A percentile compares a stretch with the other conserved stretches of the same genome.
Evolutionary conservation across 257 asterid species (phyloP).

Genomic region (Haberlea rhodopensis): DNA sequence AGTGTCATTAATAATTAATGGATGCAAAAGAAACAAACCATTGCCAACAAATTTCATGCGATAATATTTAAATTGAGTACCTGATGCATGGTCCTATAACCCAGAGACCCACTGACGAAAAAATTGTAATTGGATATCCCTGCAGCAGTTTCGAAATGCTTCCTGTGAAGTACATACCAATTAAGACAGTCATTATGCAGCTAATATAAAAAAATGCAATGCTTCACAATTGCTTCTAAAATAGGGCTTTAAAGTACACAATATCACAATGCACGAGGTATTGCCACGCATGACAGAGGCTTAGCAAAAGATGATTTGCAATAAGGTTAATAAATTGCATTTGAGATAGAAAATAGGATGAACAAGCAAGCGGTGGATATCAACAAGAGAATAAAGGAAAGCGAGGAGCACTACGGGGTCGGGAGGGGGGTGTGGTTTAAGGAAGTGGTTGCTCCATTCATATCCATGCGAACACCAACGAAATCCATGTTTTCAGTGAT

Average conservation of each 20-base stretch:
- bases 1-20: slow-evolving; percentile 29
- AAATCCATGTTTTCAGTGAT: not conserved
- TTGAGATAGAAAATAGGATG: slow-evolving; percentile 5
- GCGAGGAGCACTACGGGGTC: not conserved
- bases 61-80: slow-evolving; percentile 33
- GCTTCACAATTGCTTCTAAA: slow-evolving; percentile 11
- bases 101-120: slow-evolving; percentile 75
- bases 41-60: slow-evolving; percentile 18
- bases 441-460: not conserved
- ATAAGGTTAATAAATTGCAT: not conserved
- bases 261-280: not conserved
- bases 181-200: slow-evolving; percentile 21
- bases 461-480: not conserved
- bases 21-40: slow-evolving; percentile 12
- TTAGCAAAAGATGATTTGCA: not conserved
- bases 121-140: slow-evolving; percentile 49
- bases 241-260: not conserved
- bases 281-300: not conserved
- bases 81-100: slow-evolving; percentile 90
- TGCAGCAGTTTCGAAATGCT: slow-evolving; percentile 69
- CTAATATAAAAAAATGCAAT: slow-evolving; percentile 5
- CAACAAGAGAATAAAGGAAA: slow-evolving; percentile 13
- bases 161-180: slow-evolving; percentile 42
- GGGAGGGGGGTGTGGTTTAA: not conserved
- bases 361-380: slow-evolving; percentile 4